A percentile compares a stretch with the other conserved stretches of the same genome.
These are phyloP conservation scores for Gaultheria prostrata DNA, from an alignment of 148 eudicot genomes.

Conservation along the genomic window DNA sequence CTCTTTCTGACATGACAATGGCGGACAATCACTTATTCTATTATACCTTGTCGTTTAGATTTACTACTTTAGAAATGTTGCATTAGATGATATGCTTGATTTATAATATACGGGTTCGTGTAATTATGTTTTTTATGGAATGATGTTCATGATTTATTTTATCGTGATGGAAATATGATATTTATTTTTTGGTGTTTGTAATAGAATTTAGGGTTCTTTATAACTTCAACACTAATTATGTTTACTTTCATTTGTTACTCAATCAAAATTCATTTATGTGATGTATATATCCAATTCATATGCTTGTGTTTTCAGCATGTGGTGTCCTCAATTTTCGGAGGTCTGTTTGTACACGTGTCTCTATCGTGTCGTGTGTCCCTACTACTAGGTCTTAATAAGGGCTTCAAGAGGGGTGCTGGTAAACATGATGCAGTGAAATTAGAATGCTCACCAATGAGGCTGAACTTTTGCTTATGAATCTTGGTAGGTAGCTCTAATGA, in stretches of 20 bases:
- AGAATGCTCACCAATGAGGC: constrained; percentile 5
- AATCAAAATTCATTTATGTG: neutral
- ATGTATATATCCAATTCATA: neutral
- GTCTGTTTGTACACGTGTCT: neutral
- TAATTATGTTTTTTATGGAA: neutral
- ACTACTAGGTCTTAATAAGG: neutral
- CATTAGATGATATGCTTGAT: neutral
- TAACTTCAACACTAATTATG: neutral
- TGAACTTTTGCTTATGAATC: neutral
- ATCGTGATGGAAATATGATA: neutral
- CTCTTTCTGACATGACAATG: no score
- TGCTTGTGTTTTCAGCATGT: no score
- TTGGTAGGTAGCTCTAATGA: no score
- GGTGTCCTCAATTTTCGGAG: no score
- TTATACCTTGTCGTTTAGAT: neutral
- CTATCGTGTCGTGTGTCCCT: neutral
- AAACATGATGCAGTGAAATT: neutral
- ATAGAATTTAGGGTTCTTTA: neutral
- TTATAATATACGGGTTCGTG: neutral
- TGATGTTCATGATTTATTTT: neutral
- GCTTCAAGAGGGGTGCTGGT: neutral
- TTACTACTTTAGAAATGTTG: neutral
- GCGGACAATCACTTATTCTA: no score
- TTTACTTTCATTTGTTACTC: neutral
- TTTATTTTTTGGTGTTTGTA: neutral